Percentiles rank a stretch among this genome's conserved stretches.
Conservation (phyloP, 345 rosid species). For the Atalantia buxifolia region DNA sequence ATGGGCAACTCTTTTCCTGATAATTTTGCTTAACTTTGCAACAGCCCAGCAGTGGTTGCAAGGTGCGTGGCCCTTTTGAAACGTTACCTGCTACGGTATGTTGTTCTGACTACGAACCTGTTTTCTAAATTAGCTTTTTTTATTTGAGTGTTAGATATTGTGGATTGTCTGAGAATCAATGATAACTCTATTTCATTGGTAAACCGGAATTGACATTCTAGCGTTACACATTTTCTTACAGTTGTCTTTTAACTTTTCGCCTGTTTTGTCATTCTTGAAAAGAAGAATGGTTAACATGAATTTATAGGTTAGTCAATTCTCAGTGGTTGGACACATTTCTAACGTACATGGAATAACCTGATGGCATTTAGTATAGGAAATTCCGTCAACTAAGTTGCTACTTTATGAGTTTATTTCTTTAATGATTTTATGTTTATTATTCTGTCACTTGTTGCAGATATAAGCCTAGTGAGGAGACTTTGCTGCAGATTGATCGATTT, state of each 20-base stretch:
- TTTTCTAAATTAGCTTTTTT: conserved; percentile 16
- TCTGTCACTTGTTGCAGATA: conserved; percentile 55
- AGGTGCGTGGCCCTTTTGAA: conserved; percentile 93
- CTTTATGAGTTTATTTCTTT: neutral
- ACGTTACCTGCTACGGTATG: conserved; percentile 81
- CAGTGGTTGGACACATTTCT: neutral
- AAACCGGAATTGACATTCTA: neutral
- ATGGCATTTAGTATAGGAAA: neutral
- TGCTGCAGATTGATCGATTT: conserved; percentile 85
- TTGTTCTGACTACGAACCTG: conserved; percentile 15
- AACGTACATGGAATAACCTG: neutral
- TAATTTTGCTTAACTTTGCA: conserved; percentile 27
- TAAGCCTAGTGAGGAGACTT: conserved; percentile 90
- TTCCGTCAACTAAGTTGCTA: neutral
- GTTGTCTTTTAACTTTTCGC: neutral
- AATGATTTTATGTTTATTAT: neutral
- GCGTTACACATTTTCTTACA: neutral
- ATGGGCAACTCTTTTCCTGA: conserved; percentile 15
- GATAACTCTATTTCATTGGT: neutral
- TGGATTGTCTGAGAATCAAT: neutral
- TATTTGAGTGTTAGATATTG: conserved; percentile 1
- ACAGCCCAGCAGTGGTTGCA: conserved; percentile 96
- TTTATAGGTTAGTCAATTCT: neutral
- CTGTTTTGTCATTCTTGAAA: neutral
- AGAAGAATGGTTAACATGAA: neutral